phyloP scores from a whole-genome alignment of 306 rosid species.

The Trifolium pratense region DNA sequence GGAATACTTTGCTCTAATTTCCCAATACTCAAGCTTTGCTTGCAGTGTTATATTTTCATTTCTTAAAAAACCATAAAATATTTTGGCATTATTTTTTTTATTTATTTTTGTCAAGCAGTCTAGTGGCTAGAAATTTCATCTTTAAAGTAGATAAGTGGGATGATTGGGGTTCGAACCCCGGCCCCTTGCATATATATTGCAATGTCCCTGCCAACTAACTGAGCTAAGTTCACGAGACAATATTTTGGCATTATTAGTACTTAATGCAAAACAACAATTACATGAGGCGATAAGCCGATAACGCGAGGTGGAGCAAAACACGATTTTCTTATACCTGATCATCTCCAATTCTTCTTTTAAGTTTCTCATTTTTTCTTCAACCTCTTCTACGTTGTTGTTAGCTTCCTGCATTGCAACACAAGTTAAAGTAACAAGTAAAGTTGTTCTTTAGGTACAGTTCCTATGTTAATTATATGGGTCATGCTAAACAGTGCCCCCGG shows the following conservation, averaged over 20 bases:
- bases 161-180: too few relatives aligned
- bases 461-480: neutral
- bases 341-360: constrained; percentile 67
- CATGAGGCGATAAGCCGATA: neutral
- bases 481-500: too few relatives aligned
- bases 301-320: neutral
- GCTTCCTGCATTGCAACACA: constrained; percentile 55
- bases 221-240: too few relatives aligned
- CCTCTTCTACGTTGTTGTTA: constrained; percentile 43
- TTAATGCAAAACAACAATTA: neutral
- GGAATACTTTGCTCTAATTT: constrained; percentile 37
- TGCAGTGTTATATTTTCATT: constrained; percentile 34
- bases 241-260: neutral
- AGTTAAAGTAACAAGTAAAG: constrained; percentile 19
- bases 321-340: constrained; percentile 38
- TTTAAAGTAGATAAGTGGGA: too few relatives aligned
- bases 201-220: too few relatives aligned
- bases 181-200: too few relatives aligned
- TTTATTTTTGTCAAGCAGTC: too few relatives aligned
- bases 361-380: constrained; percentile 60
- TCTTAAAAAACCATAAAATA: constrained; percentile 33
- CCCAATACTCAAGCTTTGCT: constrained; percentile 40
- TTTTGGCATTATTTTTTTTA: too few relatives aligned
- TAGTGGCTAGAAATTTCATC: too few relatives aligned
- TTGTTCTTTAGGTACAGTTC: constrained; percentile 6